phyloP scores from a whole-genome alignment of 2,329 filamentous ascomycete genomes.

The Diaporthe vaccinii region DNA sequence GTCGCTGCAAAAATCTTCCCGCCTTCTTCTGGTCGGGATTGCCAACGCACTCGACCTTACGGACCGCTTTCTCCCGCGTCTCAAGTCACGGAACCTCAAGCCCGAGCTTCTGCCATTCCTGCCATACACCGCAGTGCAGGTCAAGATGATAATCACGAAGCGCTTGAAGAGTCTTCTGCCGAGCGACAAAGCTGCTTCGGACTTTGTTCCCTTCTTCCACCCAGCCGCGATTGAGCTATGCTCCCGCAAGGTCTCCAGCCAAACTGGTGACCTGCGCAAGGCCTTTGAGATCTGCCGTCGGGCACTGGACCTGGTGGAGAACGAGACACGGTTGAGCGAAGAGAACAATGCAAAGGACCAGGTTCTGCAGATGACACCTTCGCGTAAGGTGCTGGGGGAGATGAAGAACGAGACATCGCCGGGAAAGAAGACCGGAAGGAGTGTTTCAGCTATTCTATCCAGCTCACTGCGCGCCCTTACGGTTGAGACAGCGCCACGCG shows the following conservation, averaged over 20 bases:
- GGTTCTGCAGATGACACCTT: conserved; percentile 73
- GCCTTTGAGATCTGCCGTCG: conserved; percentile 94
- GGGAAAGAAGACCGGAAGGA: conserved; percentile 53
- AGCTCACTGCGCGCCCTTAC: conserved; percentile 74
- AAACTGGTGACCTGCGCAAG: conserved; percentile 94
- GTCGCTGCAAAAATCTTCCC: conserved; percentile 86
- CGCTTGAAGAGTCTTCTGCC: conserved; percentile 84
- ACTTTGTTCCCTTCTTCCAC: conserved; percentile 88
- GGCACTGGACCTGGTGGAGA: conserved; percentile 89
- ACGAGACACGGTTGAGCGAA: conserved; percentile 82
- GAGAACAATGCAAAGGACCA: conserved; percentile 72
- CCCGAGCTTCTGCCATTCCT: conserved; percentile 91
- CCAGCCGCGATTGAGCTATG: conserved; percentile 94
- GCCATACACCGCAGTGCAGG: conserved; percentile 89
- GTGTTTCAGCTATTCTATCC: conserved; percentile 62
- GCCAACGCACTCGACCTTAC: conserved; percentile 97
- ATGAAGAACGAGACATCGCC: conserved; percentile 81
- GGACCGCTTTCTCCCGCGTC: conserved; percentile 91
- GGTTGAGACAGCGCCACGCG: conserved; percentile 84
- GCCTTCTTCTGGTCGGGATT: conserved; percentile 88
- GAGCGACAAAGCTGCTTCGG: conserved; percentile 62
- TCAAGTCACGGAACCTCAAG: conserved; percentile 93
- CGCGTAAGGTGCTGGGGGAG: conserved; percentile 83
- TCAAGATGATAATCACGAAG: conserved; percentile 87
- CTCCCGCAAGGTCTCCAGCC: conserved; percentile 92